These are phyloP conservation scores for Aureobasidium namibiae DNA, from an alignment of 2,329 filamentous ascomycete species.

Conservation along the genomic window DNA sequence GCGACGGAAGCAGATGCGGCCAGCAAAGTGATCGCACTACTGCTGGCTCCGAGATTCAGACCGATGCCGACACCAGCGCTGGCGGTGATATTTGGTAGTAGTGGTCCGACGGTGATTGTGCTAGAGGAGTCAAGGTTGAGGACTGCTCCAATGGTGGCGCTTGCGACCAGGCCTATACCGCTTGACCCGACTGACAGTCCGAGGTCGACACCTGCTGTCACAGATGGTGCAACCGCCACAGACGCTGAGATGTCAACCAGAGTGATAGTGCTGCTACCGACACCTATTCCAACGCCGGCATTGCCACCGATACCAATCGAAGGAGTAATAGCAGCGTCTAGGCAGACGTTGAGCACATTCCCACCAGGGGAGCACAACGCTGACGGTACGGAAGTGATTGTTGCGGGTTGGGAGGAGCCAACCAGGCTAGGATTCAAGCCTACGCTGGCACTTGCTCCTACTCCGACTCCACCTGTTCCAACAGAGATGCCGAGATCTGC, in stretches of 20 bases:
- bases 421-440: not conserved
- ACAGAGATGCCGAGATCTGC: not conserved
- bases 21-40: not conserved
- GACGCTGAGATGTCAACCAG: not conserved
- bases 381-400: not conserved
- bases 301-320: not conserved
- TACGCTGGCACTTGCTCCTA: not conserved
- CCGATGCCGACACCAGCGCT: not conserved
- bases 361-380: not conserved
- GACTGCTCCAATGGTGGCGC: not conserved
- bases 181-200: not conserved
- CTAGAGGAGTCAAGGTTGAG: not conserved
- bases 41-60: not conserved
- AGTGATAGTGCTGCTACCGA: not conserved
- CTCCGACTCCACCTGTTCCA: not conserved
- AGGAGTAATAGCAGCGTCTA: not conserved
- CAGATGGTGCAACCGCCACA: not conserved
- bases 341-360: not conserved
- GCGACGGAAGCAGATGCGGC: not conserved
- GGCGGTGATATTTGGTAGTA: not conserved
- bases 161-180: not conserved
- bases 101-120: not conserved
- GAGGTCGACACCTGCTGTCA: not conserved
- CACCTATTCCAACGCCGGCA: not conserved
- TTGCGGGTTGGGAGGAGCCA: not conserved